Conservation (phyloP, 441 rosid genomes). For the Gossypium gossypioides region DNA sequence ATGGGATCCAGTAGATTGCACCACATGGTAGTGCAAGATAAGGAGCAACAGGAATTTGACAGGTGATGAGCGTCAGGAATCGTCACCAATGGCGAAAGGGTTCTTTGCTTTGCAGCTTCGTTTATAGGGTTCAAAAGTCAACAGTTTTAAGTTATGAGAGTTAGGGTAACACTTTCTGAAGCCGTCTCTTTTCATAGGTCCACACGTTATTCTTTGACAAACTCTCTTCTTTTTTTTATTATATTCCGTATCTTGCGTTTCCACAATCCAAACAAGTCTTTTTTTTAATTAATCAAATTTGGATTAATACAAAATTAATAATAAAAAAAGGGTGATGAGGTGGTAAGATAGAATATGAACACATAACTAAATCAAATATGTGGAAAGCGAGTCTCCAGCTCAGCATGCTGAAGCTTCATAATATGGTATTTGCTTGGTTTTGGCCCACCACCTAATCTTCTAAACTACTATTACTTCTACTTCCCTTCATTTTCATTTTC, state of each 20-base stretch:
- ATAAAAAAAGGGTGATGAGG: conserved; percentile 5
- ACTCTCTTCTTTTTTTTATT: background rate
- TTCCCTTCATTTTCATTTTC: no score
- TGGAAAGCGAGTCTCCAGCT: conserved; percentile 21
- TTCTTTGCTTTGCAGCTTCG: conserved; percentile 40
- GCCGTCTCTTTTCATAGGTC: conserved; percentile 24
- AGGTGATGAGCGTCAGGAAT: conserved; percentile 4
- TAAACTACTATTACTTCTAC: background rate
- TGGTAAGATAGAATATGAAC: conserved; percentile 7
- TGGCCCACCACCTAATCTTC: conserved; percentile 13
- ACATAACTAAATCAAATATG: background rate
- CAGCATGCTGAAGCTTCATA: conserved; percentile 9
- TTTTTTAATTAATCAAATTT: background rate
- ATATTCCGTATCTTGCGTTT: conserved; percentile 17
- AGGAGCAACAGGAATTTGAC: conserved; percentile 6
- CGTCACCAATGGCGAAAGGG: conserved; percentile 23
- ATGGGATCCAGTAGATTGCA: background rate
- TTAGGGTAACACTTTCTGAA: conserved; percentile 14
- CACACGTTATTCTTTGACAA: conserved; percentile 23
- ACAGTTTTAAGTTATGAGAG: conserved; percentile 21
- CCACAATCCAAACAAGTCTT: background rate
- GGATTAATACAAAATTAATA: background rate
- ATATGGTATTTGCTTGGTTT: conserved; percentile 6
- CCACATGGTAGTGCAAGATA: background rate
- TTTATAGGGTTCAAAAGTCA: conserved; percentile 27